Conservation (phyloP, 176 grass and related monocot genomes). For the Tillandsia fasciculata region DNA sequence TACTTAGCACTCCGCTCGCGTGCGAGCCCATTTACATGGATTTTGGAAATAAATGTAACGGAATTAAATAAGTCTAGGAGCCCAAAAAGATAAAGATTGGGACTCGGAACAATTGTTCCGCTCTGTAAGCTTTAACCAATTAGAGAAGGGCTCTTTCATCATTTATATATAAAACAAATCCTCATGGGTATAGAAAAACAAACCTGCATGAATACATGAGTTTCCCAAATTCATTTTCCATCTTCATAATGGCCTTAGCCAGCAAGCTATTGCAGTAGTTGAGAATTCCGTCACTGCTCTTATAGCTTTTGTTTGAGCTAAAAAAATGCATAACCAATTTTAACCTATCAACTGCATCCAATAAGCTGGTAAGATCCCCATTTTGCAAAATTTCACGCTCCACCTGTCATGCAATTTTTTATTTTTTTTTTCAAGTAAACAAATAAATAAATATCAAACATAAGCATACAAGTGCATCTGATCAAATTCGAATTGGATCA, state of each 20-base stretch:
- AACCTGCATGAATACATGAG: slow-evolving; percentile 61
- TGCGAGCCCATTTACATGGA: too few species aligned
- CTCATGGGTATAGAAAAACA: not conserved
- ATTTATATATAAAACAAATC: too few species aligned
- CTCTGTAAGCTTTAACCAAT: too few species aligned
- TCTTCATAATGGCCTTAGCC: slow-evolving; percentile 62
- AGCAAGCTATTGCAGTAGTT: slow-evolving; percentile 57
- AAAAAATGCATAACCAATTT: slow-evolving; percentile 71
- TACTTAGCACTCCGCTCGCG: too few species aligned
- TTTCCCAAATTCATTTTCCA: slow-evolving; percentile 74
- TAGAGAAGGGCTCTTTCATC: too few species aligned
- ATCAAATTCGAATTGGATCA: not conserved
- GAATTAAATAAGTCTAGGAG: too few species aligned
- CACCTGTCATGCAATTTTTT: slow-evolving; percentile 25
- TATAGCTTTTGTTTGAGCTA: slow-evolving; percentile 80
- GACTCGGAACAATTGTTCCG: too few species aligned
- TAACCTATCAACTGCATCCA: slow-evolving; percentile 67
- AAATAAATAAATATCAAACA: not conserved
- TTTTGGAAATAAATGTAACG: too few species aligned
- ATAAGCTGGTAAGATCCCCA: slow-evolving; percentile 66
- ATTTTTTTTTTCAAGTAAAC: too few species aligned
- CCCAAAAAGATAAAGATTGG: too few species aligned
- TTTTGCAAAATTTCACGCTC: slow-evolving; percentile 64
- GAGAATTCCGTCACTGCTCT: slow-evolving; percentile 72
- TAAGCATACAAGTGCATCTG: too few species aligned